Evolutionary conservation across 2,329 filamentous ascomycete genomes (phyloP).

Genomic region (Claviceps pazoutovae): DNA sequence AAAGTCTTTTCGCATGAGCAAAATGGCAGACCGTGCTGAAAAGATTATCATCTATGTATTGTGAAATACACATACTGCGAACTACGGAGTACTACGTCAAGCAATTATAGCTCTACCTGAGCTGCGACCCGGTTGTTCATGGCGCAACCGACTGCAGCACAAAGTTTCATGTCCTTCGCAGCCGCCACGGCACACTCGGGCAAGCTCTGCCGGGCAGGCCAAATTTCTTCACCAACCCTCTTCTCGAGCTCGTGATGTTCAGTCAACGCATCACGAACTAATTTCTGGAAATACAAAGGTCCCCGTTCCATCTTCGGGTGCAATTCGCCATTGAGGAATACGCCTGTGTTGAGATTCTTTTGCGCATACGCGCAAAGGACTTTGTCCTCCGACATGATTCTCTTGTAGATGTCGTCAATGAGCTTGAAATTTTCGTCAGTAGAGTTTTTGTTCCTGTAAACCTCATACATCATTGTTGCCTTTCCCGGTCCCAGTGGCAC

Average conservation of each 20-base stretch:
- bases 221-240: slow-evolving; percentile 31
- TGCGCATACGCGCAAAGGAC: slow-evolving; percentile 45
- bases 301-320: slow-evolving; percentile 48
- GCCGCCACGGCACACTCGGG: slow-evolving; percentile 14
- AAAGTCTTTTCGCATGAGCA: too few species aligned
- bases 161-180: slow-evolving; percentile 19
- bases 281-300: slow-evolving; percentile 41
- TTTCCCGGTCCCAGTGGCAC: slow-evolving; percentile 37
- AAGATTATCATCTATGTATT: too few species aligned
- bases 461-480: slow-evolving; percentile 46
- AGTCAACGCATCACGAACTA: slow-evolving; percentile 32
- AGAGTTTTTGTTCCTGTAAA: slow-evolving; percentile 47
- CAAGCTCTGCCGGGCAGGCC: slow-evolving; percentile 31
- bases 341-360: slow-evolving; percentile 44
- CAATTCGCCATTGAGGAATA: slow-evolving; percentile 49
- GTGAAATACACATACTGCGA: too few species aligned
- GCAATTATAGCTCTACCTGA: not conserved
- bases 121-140: slow-evolving; percentile 10
- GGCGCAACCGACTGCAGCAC: slow-evolving; percentile 21
- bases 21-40: too few species aligned
- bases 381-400: slow-evolving; percentile 52
- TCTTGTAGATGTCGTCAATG: slow-evolving; percentile 47
- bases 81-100: not conserved
- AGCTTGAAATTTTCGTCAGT: slow-evolving; percentile 42
- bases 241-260: slow-evolving; percentile 34